Conservation (phyloP, 1,284 basidiomycete species). For the Microstroma glucosiphilum region DNA sequence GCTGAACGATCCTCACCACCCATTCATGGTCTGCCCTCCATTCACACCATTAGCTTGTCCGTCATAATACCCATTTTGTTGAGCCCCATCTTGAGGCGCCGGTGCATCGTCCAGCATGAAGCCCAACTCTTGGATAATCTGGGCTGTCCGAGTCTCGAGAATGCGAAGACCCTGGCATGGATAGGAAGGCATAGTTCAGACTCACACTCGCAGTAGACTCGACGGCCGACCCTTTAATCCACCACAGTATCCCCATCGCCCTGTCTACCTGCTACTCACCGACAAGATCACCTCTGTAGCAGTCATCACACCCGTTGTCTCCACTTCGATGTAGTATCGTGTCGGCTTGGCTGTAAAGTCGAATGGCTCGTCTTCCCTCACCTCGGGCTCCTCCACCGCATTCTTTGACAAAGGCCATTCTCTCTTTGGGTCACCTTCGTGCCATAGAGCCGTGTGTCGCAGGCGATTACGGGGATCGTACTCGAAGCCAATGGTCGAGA, state of each 20-base stretch:
- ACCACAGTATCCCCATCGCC: neutral
- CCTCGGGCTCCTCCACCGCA: slow-evolving; percentile 33
- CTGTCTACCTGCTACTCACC: slow-evolving; percentile 18
- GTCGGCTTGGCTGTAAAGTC: slow-evolving; percentile 40
- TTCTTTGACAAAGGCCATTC: slow-evolving; percentile 47
- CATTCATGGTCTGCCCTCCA: neutral
- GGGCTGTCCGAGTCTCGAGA: slow-evolving; percentile 42
- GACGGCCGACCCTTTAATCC: no score
- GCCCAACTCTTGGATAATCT: slow-evolving; percentile 47
- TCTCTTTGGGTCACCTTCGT: slow-evolving; percentile 58
- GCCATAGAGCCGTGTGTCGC: slow-evolving; percentile 93
- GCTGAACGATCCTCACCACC: no score
- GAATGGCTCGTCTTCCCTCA: slow-evolving; percentile 38
- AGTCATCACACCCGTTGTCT: slow-evolving; percentile 42
- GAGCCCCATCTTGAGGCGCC: neutral
- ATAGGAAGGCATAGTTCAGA: neutral
- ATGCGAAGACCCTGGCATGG: slow-evolving; percentile 32
- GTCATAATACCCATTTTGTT: neutral
- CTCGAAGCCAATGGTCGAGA: slow-evolving; percentile 89
- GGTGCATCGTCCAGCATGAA: slow-evolving; percentile 29
- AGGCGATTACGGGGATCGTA: slow-evolving; percentile 98
- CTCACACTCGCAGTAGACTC: neutral
- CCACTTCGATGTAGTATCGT: slow-evolving; percentile 49
- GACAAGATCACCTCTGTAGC: slow-evolving; percentile 47
- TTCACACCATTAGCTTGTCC: slow-evolving; percentile 12